These are phyloP conservation scores for Piedraia hortae DNA, from an alignment of 2,329 filamentous ascomycete genomes.

Conservation along the genomic window DNA sequence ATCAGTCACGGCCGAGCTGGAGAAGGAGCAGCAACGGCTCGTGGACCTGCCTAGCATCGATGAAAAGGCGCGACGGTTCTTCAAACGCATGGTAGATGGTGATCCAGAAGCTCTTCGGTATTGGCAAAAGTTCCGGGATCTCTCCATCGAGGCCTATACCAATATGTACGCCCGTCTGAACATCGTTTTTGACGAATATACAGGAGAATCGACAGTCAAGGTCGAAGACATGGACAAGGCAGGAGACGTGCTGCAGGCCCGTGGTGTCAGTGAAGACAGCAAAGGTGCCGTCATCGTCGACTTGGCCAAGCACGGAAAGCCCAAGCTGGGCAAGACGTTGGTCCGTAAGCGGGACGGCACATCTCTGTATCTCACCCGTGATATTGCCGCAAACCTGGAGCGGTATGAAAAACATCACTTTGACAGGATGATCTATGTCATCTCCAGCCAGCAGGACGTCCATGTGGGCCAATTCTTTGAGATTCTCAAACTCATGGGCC, in stretches of 20 bases:
- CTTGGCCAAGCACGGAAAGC: slow-evolving; percentile 37
- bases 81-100: slow-evolving; percentile 40
- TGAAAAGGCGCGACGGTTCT: slow-evolving; percentile 45
- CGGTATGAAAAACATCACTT: slow-evolving; percentile 33
- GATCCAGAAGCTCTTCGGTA: slow-evolving; percentile 29
- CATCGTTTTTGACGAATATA: slow-evolving; percentile 37
- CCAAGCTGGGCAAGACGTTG: slow-evolving; percentile 39
- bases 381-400: slow-evolving; percentile 38
- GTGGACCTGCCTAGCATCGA: slow-evolving; percentile 31
- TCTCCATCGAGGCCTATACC: slow-evolving; percentile 36
- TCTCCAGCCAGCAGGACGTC: slow-evolving; percentile 35
- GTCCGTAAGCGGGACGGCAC: slow-evolving; percentile 40
- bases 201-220: slow-evolving; percentile 40
- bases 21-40: slow-evolving; percentile 21
- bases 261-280: slow-evolving; percentile 32
- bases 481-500: slow-evolving; percentile 32
- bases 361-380: slow-evolving; percentile 39
- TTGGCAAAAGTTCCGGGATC: slow-evolving; percentile 35
- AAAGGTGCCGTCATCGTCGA: slow-evolving; percentile 42
- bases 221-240: slow-evolving; percentile 33
- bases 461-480: slow-evolving; percentile 38
- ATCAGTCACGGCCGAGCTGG: slow-evolving; percentile 19
- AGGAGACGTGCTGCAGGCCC: slow-evolving; percentile 29
- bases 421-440: slow-evolving; percentile 41
- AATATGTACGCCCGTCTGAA: slow-evolving; percentile 35